Evolutionary conservation across 148 eudicot species (phyloP), one percentile per base, ranked within the genome.

Genomic region (Cornus florida): DNA sequence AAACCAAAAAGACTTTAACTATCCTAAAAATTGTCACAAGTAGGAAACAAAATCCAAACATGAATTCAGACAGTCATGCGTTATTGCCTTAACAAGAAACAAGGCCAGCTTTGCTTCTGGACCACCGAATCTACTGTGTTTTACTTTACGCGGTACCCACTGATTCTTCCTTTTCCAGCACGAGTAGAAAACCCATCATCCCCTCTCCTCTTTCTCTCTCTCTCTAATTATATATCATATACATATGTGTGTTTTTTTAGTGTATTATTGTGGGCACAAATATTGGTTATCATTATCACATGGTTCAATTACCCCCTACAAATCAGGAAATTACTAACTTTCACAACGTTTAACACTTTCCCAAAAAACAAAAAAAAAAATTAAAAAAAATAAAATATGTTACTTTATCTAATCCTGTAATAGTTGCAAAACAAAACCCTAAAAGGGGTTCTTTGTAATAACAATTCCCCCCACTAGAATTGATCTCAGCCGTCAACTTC

Each of bases 361-460:
- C 33, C 8, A 23, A 22, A 0, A 43, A 24, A 16, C 75, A 56
- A 73, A 9, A 71, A 19, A 35, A 72, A 0, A 53, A 53, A 17
- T 24, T 28, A 4, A 7, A 12, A 75, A 38, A 12, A 6, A 19
- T 1, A 41, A 23, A 75, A 39, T 64, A 1, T 39, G 50, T 70
- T 3, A 24, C 39, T 6, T 60, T 76, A 67, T 67, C 67, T 67
- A 46, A 28, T 10, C 64, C 28, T 46, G 70, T 56, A 75, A 9
- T 19, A 67, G 59, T 62, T 70, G 75, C 68, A 73, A 82, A 81
- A 74, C 88, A 84, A 86, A 86, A 86, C 87, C 89, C 89, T 84
- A 79, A 74, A 81, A 79, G 53, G 84, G 84, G 73, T 86, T 79
- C 83, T 79, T 75, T 84, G 81, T 31, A 65, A 78, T 74, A 79